A percentile compares a stretch with the other conserved stretches of the same genome.
Evolutionary conservation across 1,139 yeast genomes (phyloP).

Genomic region (Pichia sp.): DNA sequence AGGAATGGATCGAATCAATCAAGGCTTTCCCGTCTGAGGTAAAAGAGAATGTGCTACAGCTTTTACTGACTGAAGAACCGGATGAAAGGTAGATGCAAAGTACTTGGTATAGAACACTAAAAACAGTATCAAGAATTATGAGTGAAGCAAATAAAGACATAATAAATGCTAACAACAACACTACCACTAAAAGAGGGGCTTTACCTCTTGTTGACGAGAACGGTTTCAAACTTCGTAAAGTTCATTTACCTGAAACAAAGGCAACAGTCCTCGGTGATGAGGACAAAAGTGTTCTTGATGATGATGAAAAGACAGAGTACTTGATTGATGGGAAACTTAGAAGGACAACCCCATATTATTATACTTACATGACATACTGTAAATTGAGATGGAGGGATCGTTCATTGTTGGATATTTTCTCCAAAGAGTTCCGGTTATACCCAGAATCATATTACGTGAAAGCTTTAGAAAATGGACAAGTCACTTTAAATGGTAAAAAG

Average conservation of each 20-base stretch:
- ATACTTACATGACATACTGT: slow-evolving; percentile 85
- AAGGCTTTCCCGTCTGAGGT: no score
- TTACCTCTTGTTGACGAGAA: slow-evolving; percentile 33
- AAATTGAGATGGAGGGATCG: slow-evolving; percentile 88
- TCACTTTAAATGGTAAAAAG: slow-evolving; percentile 56
- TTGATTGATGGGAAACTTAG: slow-evolving; percentile 55
- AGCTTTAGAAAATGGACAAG: slow-evolving; percentile 68
- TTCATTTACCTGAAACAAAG: slow-evolving; percentile 37
- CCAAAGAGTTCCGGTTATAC: slow-evolving; percentile 77
- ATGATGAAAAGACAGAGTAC: slow-evolving; percentile 46
- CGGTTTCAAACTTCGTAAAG: slow-evolving; percentile 45
- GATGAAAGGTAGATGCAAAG: neutral
- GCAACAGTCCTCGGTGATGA: slow-evolving; percentile 36
- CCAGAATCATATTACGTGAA: slow-evolving; percentile 59
- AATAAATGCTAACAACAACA: neutral
- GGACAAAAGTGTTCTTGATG: slow-evolving; percentile 45
- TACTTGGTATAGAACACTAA: neutral
- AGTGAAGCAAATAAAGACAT: neutral
- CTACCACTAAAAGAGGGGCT: slow-evolving; percentile 4
- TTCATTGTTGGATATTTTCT: slow-evolving; percentile 68
- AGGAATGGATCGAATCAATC: neutral
- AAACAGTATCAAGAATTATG: neutral
- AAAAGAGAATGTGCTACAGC: neutral
- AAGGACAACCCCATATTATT: slow-evolving; percentile 76
- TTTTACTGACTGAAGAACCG: neutral